A percentile compares a stretch with the other conserved stretches of the same genome.
Conservation (phyloP, 306 rosid genomes). For the Abrus precatorius region DNA sequence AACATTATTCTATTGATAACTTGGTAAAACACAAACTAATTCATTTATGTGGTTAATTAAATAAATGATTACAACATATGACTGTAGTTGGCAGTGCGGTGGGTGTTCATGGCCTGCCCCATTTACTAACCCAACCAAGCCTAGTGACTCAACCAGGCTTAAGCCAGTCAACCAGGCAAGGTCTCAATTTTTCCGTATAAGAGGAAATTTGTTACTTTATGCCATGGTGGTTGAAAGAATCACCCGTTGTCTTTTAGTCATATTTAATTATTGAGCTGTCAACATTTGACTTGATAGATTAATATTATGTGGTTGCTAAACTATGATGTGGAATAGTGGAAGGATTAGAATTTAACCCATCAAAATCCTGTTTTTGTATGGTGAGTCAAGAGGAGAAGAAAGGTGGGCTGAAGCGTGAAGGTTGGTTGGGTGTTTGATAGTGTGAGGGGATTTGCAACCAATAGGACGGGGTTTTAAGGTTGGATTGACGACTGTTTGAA, state of each 20-base stretch:
- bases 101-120: background rate
- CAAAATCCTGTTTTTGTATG: constrained; percentile 5
- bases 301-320: background rate
- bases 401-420: constrained; percentile 20
- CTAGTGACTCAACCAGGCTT: background rate
- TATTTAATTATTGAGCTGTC: background rate
- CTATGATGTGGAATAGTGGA: constrained; percentile 1
- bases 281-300: background rate
- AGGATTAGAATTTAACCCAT: constrained; percentile 1
- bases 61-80: background rate
- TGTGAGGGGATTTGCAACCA: constrained; percentile 3
- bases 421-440: constrained; percentile 9
- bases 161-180: background rate
- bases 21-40: constrained; percentile 27
- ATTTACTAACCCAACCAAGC: background rate
- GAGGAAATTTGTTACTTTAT: background rate
- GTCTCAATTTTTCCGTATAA: constrained; percentile 5
- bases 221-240: constrained; percentile 4
- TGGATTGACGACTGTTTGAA: constrained; percentile 5
- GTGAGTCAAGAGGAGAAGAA: constrained; percentile 13
- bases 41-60: background rate
- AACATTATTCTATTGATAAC: constrained; percentile 32
- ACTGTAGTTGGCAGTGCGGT: constrained; percentile 26
- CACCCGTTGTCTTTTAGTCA: background rate
- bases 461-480: constrained; percentile 5